Conservation (phyloP, 1,284 basidiomycete species). For the Fomitopsis schrenkii region DNA sequence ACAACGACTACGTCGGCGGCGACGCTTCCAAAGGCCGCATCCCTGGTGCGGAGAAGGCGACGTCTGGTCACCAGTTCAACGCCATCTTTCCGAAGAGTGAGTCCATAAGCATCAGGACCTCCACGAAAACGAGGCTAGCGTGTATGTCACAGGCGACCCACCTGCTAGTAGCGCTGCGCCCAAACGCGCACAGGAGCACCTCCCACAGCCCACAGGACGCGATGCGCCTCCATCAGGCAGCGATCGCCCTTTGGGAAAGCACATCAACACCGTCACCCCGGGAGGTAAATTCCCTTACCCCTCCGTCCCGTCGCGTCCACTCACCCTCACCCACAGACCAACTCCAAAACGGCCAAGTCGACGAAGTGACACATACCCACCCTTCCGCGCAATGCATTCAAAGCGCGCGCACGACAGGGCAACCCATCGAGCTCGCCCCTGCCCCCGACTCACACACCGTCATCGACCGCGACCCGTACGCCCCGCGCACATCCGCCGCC, state of each 20-base stretch:
- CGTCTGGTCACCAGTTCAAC: constrained; percentile 23
- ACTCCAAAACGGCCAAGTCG: constrained; percentile 12
- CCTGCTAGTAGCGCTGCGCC: constrained; percentile 3
- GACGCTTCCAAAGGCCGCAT: constrained; percentile 23
- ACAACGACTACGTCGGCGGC: constrained; percentile 28
- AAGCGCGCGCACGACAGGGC: constrained; percentile 11
- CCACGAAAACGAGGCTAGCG: not conserved
- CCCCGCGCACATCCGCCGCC: constrained; percentile 15
- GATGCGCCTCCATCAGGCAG: constrained; percentile 18
- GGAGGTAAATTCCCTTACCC: constrained; percentile 10
- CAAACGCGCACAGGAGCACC: constrained; percentile 22
- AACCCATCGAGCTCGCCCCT: constrained; percentile 12
- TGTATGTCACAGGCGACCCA: not conserved
- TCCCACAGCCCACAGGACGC: constrained; percentile 24
- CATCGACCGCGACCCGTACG: constrained; percentile 24
- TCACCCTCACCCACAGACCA: constrained; percentile 5
- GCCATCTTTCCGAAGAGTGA: constrained; percentile 21
- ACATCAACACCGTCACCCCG: constrained; percentile 4
- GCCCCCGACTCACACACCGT: constrained; percentile 26
- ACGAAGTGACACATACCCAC: not conserved
- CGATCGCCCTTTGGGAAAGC: constrained; percentile 11
- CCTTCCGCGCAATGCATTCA: constrained; percentile 9
- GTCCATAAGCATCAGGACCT: not conserved
- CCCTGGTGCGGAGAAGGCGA: constrained; percentile 26
- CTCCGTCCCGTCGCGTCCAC: not conserved